Evolutionary conservation across 2,329 filamentous ascomycete genomes (phyloP).

Genomic region (Bipolaris sorokiniana): DNA sequence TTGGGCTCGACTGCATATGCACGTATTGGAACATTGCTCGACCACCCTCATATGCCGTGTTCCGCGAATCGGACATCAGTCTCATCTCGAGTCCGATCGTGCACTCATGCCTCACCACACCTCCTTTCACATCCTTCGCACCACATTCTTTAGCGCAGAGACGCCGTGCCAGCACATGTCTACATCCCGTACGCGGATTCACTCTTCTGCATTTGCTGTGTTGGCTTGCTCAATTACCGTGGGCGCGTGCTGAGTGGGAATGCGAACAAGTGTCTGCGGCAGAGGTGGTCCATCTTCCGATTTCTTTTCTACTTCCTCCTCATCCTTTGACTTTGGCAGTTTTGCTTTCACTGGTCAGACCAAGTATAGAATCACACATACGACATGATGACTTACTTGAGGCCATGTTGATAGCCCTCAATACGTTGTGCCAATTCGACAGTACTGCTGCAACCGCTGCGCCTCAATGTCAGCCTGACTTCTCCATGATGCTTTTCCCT

Average conservation of each 20-base stretch:
- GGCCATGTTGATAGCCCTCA: conserved; percentile 85
- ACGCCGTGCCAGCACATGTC: conserved; percentile 6
- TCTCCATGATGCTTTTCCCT: conserved; percentile 4
- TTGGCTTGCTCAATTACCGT: conserved; percentile 44
- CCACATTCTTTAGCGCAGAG: conserved; percentile 10
- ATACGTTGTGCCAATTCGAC: conserved; percentile 86
- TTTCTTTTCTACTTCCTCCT: conserved; percentile 51
- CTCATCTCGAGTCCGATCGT: conserved; percentile 7
- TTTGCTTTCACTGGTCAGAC: conserved; percentile 61
- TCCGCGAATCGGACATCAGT: conserved; percentile 18
- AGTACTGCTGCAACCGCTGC: conserved; percentile 82
- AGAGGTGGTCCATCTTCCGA: conserved; percentile 59
- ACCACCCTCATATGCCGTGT: conserved; percentile 1
- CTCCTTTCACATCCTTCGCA: conserved; percentile 6
- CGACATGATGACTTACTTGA: conserved; percentile 64
- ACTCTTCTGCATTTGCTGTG: conserved; percentile 39
- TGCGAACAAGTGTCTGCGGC: conserved; percentile 82
- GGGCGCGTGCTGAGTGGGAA: conserved; percentile 74
- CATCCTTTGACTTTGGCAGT: conserved; percentile 66
- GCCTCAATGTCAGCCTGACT: conserved; percentile 28
- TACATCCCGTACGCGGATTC: conserved; percentile 25
- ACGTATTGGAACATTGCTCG: conserved; percentile 1
- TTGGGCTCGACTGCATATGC: conserved; percentile 21
- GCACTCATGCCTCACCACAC: conserved; percentile 4
- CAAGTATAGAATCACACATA: conserved; percentile 1